Evolutionary conservation across 805 yeast species (phyloP), one percentile per base, ranked within the genome.

Genomic region (Saccharomycopsis amapae): DNA sequence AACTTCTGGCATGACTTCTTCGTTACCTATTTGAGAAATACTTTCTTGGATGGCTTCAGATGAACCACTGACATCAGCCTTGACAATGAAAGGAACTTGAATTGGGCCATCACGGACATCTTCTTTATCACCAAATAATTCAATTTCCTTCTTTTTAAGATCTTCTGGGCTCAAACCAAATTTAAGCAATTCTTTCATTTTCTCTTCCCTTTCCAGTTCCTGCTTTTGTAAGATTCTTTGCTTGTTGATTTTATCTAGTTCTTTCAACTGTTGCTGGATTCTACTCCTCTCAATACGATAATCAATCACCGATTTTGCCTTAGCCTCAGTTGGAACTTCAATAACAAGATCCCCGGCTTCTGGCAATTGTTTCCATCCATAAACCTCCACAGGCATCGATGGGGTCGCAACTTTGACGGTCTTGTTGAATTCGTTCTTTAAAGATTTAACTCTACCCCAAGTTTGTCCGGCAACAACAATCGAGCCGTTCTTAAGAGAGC

Each of bases 321-420:
- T 62, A 12, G 76, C 68, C 59, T 89, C 97, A 56, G 65, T 76
- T 51, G 75, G 75, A 10, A 93, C 94, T 59, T 87, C 82, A 4
- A 90, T 59, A 1, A 85, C 78, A 52, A 76, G 76, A 52, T 87
- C 96, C 7, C 98, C 98, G 9, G 95, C 93, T 43, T 77, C 85
- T 0, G 97, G 97, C 31, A 89, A 65, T 30, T 79, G 89, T 59
- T 84, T 88, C 98, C 98, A 93, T 1, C 98, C 98, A 60, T 85
- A 73, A 5, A 93, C 71, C 56, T 87, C 95, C 1, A 86, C 94
- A 0, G 97, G 96, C 6, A 84, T 80, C 0, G 96, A 81, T 0
- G 98, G 97, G 1, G 78, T 76, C 0, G 95, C 97, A 25, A 61
- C 49, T 48, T 78, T 75, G 6, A 87, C 62, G 0, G 69, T 47